phyloP scores from a whole-genome alignment of 2,329 filamentous ascomycete species.

The Balansia obtecta region DNA sequence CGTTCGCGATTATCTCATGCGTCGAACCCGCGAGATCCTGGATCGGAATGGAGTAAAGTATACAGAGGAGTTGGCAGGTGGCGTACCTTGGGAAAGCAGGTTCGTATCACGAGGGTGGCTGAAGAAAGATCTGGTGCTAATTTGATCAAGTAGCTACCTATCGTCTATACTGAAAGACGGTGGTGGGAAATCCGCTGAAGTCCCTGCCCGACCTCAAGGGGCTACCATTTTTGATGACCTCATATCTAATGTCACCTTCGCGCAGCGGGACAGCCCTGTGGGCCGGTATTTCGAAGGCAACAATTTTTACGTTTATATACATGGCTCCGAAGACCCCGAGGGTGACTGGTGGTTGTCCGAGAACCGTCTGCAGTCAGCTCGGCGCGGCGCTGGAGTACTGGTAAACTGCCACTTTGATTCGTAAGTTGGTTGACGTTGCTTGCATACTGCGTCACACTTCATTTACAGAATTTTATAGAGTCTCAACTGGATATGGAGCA shows the following conservation, averaged over 20 bases:
- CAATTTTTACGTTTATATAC: constrained; percentile 86
- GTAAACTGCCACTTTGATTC: constrained; percentile 91
- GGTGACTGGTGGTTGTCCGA: constrained; percentile 59
- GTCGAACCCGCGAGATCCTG: constrained; percentile 58
- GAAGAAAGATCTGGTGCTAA: not conserved
- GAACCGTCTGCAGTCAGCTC: constrained; percentile 29
- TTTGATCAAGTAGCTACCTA: not conserved
- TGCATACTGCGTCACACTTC: not conserved
- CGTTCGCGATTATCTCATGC: constrained; percentile 64
- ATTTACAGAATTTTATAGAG: constrained; percentile 41
- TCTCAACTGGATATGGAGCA: constrained; percentile 82
- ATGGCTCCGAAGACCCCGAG: constrained; percentile 61
- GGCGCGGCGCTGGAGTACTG: constrained; percentile 63
- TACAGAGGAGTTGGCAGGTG: constrained; percentile 25
- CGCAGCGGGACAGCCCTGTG: constrained; percentile 6
- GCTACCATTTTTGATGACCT: constrained; percentile 70
- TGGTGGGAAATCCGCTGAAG: not conserved
- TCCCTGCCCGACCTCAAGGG: constrained; percentile 9
- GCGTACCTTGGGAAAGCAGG: constrained; percentile 13
- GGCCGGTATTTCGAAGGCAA: constrained; percentile 81
- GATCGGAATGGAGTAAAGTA: constrained; percentile 43
- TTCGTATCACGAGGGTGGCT: not conserved
- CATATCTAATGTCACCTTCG: constrained; percentile 63
- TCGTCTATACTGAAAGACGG: not conserved
- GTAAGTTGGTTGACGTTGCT: constrained; percentile 21